Base-by-base conservation (phyloP, 768 basidiomycete species). In the Lactarius hengduanensis region DNA sequence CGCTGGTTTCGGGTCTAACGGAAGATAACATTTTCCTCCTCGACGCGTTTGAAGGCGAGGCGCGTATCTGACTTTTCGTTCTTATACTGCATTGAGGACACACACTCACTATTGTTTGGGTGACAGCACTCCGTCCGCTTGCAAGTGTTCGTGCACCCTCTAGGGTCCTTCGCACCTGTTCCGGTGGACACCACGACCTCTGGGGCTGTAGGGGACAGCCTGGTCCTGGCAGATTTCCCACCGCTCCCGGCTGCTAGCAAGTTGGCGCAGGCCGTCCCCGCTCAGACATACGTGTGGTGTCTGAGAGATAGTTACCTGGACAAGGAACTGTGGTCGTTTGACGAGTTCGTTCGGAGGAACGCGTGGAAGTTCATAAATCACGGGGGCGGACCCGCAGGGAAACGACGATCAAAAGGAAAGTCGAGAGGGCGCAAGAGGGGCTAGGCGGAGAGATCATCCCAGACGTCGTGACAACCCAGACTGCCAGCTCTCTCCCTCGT, bases 11-110 rank as follows among this genome's bases (percentile, higher is more conserved):
- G 0, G 95, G 96, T 1, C 79, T 97, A 57, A 86, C 84, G 0
- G 75, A 76, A 10, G 47, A 71, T 20, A 94, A 98, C 69, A 78
- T 97, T 1, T 68, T 69, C 20, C 74, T 82, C 3, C 77, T 98
- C 32, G 94, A 98, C 76, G 62, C 79, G 13, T 98, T 96, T 66
- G 96, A 97, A 76, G 93, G 92, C 36, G 71, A 83, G 58, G 96
- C 89, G 70, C 72, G 85, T 79, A 7, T 55, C 20, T 61, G 20
- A 22, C 61, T 60, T 1, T 40, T 15, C 5, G 6, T 59, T 47
- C 34, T n/a, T 20, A 5, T 59, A 40, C 13, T 13, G 38, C 15
- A 10, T 6, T 41, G 40, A 18, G 40, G 16, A 18, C 40, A 41
- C 15, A 6, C 5, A n/a, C 50, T 53, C 15, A 53, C 28, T 4